Base-by-base conservation (phyloP, 345 rosid species). In the Dimocarpus longan region DNA sequence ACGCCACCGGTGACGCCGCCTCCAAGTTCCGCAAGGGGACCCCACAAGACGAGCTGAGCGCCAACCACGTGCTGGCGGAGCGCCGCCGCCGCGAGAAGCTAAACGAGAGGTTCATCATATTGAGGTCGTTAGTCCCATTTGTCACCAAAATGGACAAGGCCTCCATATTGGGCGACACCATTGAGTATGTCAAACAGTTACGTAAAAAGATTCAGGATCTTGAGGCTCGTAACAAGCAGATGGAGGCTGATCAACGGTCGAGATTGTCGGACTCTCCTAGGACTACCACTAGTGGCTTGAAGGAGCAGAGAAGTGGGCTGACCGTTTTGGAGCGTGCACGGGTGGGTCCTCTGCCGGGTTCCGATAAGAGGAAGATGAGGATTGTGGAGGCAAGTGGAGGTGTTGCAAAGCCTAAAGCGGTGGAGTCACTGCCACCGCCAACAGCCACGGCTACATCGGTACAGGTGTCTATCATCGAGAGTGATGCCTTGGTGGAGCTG, bases 81-180 rank as follows among this genome's bases (percentile, higher is more conserved):
- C 88, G 99, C 43, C 95, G 98, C 39, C 90, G 99, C 2, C 89
- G 98, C 0, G 98, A 94, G 88, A 97, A 97, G 84, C 90, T 97
- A 4, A 97, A 97, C 69, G 95, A 97, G 89, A 81, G 97, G 81
- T 97, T 97, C 81, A 84, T 90, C 40, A 87, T 92, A 3, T 59
- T 97, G 54, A 81, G 98, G 78, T 93, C 99, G 5, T 80, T 97
- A 22, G 98, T 94, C 71, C 99, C 99, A 16, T 94, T 94, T 77
- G 98, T 97, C 56, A 94, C 98, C 13, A 94, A 97, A 79, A 93
- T 97, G 98, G 99, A 97, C 86, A 97, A 97, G 88, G 98, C 95
- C 5, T 97, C 99, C 3, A 94, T 97, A 74, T 80, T 97, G 8
- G 99, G 98, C 5, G 99, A 97, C 84, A 92, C 99, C 7, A 97